Evolutionary conservation across 202 grass and related monocot species (phyloP).

Genomic region (Eragrostis tef): DNA sequence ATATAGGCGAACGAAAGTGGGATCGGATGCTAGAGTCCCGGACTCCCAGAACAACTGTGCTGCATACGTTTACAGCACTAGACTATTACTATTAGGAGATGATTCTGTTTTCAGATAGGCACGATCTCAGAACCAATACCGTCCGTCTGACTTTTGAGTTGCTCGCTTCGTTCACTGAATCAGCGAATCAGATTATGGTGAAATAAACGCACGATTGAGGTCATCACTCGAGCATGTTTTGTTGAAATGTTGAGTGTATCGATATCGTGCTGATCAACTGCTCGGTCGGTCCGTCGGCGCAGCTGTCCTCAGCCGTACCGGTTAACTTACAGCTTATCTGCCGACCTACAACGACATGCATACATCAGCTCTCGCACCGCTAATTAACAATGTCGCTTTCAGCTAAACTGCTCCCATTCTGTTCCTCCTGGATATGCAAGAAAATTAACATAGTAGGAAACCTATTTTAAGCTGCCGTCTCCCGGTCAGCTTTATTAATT

Average conservation of each 20-base stretch:
- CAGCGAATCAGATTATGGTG: not conserved
- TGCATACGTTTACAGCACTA: too few relatives aligned
- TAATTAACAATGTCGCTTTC: not conserved
- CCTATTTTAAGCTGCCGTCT: not conserved
- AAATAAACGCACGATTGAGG: not conserved
- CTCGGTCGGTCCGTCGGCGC: not conserved
- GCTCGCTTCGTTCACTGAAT: not conserved
- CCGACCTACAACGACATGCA: not conserved
- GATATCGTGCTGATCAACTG: not conserved
- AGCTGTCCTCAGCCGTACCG: not conserved
- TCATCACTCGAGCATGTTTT: not conserved
- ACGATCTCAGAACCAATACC: not conserved
- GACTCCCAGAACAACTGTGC: too few relatives aligned
- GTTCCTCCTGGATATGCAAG: not conserved
- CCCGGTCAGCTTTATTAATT: constrained; percentile 1
- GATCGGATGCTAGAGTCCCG: not conserved
- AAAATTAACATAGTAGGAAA: not conserved
- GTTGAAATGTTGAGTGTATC: not conserved
- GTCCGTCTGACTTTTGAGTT: not conserved
- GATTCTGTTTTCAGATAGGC: not conserved
- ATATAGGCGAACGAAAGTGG: not conserved
- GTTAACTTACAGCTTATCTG: too few relatives aligned
- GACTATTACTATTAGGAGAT: too few relatives aligned
- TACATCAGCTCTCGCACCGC: not conserved
- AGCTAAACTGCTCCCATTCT: not conserved